Evolutionary conservation across 208 protist genomes (phyloP).

Genomic region (Trypanosomatidae sp.): DNA sequence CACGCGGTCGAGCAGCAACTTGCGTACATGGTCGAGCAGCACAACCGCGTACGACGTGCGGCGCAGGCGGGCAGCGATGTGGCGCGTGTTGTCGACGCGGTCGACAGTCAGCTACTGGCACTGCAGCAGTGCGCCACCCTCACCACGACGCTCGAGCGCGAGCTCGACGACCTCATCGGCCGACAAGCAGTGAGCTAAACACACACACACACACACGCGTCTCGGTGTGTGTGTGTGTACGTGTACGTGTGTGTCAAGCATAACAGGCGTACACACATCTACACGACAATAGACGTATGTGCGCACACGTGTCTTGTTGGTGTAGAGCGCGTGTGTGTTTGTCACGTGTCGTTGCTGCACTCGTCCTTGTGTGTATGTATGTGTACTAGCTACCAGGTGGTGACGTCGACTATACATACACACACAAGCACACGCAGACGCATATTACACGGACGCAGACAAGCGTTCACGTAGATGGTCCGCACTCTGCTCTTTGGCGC

Average conservation of each 20-base stretch:
- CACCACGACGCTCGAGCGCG: slow-evolving; percentile 35
- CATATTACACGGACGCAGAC: not conserved
- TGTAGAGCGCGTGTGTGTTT: not conserved
- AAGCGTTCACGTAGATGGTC: slow-evolving; percentile 8
- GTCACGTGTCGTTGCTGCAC: not conserved
- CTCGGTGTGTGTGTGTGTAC: too few relatives aligned
- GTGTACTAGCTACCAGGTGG: not conserved
- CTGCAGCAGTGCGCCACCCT: slow-evolving; percentile 29
- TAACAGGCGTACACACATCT: not conserved
- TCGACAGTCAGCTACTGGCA: slow-evolving; percentile 47
- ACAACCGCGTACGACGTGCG: slow-evolving; percentile 27
- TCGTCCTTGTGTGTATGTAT: not conserved
- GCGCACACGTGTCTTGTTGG: not conserved
- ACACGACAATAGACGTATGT: not conserved
- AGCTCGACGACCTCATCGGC: slow-evolving; percentile 40
- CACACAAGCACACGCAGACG: not conserved
- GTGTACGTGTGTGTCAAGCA: not conserved
- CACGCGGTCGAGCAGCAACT: slow-evolving; percentile 37
- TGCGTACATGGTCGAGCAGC: slow-evolving; percentile 25
- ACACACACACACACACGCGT: too few relatives aligned
- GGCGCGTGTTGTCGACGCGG: slow-evolving; percentile 24
- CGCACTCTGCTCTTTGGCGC: slow-evolving; percentile 42
- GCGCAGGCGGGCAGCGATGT: slow-evolving; percentile 25
- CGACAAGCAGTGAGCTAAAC: too few relatives aligned
- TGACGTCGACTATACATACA: not conserved